phyloP scores from a whole-genome alignment of 2,329 filamentous ascomycete genomes.

The Fusarium goolgardi region DNA sequence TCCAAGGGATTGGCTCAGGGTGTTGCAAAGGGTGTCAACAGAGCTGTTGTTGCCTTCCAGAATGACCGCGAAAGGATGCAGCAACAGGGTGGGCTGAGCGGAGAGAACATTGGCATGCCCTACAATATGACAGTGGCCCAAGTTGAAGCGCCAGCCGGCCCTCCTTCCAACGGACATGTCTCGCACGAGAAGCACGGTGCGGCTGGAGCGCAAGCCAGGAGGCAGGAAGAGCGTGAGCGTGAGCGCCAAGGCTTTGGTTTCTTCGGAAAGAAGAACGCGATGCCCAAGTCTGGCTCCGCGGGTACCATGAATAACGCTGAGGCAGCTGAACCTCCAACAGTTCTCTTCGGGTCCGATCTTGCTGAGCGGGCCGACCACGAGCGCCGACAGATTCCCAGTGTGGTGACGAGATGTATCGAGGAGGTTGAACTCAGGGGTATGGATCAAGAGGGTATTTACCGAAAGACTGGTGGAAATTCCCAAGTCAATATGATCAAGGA shows the following conservation, averaged over 20 bases:
- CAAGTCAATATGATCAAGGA: conserved; percentile 91
- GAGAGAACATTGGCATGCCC: conserved; percentile 75
- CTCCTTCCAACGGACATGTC: conserved; percentile 46
- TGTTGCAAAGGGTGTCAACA: conserved; percentile 92
- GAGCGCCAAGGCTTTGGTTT: conserved; percentile 75
- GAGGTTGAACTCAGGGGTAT: conserved; percentile 96
- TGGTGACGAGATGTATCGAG: conserved; percentile 93
- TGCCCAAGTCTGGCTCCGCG: conserved; percentile 64
- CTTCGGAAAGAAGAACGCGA: conserved; percentile 69
- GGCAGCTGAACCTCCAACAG: conserved; percentile 65
- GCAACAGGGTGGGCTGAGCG: conserved; percentile 64
- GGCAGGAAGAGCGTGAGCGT: conserved; percentile 50
- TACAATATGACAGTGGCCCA: conserved; percentile 75
- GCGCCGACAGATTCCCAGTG: conserved; percentile 86
- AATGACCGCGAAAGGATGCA: conserved; percentile 67
- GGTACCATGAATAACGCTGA: conserved; percentile 56
- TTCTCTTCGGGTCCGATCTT: conserved; percentile 90
- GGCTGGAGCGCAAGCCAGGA: conserved; percentile 36
- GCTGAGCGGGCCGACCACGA: conserved; percentile 88
- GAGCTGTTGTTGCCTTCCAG: conserved; percentile 82
- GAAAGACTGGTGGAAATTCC: conserved; percentile 93
- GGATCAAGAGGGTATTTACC: conserved; percentile 97
- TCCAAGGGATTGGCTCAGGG: conserved; percentile 94
- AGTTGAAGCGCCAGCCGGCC: conserved; percentile 59
- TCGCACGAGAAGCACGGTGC: conserved; percentile 40